These are phyloP conservation scores for Acanthamoeba lenticulata DNA, from an alignment of 208 protist genomes.

Conservation along the genomic window DNA sequence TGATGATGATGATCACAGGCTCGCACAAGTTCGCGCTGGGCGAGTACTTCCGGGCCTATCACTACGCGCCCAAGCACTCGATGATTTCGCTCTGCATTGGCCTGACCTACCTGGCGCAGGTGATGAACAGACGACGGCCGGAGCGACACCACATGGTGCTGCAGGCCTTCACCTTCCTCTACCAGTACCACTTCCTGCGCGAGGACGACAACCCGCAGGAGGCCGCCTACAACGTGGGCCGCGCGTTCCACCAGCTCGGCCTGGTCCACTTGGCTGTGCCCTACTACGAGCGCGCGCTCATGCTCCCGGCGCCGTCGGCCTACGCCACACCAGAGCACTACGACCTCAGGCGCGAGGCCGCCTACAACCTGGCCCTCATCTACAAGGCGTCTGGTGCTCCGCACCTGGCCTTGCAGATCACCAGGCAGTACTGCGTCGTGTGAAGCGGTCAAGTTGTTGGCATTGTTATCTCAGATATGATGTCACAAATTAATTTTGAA, in stretches of 20 bases:
- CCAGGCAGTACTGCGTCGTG: background rate
- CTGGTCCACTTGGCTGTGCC: slow-evolving; percentile 57
- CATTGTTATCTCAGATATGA: no score
- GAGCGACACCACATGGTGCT: slow-evolving; percentile 45
- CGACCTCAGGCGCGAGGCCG: slow-evolving; percentile 32
- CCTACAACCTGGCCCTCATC: slow-evolving; percentile 63
- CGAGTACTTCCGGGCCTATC: slow-evolving; percentile 33
- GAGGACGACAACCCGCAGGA: background rate
- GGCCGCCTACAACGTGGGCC: background rate
- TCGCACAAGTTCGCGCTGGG: slow-evolving; percentile 44
- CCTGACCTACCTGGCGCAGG: background rate
- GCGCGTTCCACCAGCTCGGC: slow-evolving; percentile 42
- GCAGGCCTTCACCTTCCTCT: slow-evolving; percentile 54
- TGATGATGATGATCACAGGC: background rate
- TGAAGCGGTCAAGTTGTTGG: background rate
- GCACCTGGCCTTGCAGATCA: slow-evolving; percentile 12
- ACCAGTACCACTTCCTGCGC: slow-evolving; percentile 53
- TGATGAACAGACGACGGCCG: slow-evolving; percentile 22
- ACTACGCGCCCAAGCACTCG: background rate
- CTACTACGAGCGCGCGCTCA: slow-evolving; percentile 49
- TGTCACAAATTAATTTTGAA: no score
- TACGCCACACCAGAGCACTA: background rate
- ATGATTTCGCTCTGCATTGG: background rate
- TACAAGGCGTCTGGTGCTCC: slow-evolving; percentile 32
- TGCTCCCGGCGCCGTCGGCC: background rate